Evolutionary conservation across 139 green algal species (phyloP).

Genomic region (Ettlia oleoabundans): DNA sequence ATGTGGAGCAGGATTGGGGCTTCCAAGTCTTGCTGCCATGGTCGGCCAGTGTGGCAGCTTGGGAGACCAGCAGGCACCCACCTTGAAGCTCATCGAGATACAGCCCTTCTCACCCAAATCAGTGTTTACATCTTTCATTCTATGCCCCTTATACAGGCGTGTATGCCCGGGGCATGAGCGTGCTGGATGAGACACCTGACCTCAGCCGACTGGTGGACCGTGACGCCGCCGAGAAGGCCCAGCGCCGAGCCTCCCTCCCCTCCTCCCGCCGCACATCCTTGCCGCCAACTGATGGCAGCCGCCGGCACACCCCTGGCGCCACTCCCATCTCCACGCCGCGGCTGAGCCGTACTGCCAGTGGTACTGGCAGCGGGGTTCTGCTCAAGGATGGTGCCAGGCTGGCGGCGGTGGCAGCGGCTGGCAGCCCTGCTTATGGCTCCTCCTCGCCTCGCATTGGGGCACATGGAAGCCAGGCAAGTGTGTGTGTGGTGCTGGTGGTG

Average conservation of each 20-base stretch:
- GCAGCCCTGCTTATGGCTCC: background rate
- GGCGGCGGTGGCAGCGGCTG: background rate
- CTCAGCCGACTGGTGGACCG: constrained; percentile 10
- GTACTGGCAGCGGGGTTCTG: background rate
- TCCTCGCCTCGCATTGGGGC: background rate
- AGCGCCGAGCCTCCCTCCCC: background rate
- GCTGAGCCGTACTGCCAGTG: constrained; percentile 1
- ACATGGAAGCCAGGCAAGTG: background rate
- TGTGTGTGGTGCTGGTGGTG: too few relatives aligned
- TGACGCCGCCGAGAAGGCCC: background rate
- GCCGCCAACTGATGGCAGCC: too few relatives aligned
- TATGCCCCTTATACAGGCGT: background rate
- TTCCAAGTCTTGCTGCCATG: too few relatives aligned
- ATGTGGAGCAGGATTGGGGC: too few relatives aligned
- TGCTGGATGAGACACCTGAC: background rate
- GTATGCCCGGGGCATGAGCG: constrained; percentile 13
- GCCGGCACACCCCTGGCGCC: background rate
- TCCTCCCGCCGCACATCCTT: background rate
- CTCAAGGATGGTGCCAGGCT: background rate
- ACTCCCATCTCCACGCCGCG: background rate
- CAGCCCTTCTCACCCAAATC: too few relatives aligned
- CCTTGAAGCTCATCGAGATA: too few relatives aligned
- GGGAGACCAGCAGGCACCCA: too few relatives aligned
- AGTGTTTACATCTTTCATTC: too few relatives aligned
- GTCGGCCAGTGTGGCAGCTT: too few relatives aligned